Percentiles rank a stretch among this genome's conserved stretches.
phyloP scores from a whole-genome alignment of 2,329 filamentous ascomycete species.

The Tolypocladium tundrense region DNA sequence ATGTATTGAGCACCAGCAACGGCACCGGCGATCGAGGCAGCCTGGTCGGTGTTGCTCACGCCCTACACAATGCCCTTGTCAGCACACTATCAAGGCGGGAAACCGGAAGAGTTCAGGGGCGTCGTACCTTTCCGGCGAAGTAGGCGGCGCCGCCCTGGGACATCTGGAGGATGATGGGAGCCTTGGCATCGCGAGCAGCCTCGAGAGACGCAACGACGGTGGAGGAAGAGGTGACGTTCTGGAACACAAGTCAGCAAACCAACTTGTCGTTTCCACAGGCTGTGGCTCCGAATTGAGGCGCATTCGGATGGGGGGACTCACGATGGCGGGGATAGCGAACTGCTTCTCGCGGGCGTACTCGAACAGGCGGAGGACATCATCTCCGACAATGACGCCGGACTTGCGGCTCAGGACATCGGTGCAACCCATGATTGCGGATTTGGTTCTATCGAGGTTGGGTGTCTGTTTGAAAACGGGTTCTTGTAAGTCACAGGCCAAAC shows the following conservation, averaged over 20 bases:
- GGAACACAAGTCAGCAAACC: neutral
- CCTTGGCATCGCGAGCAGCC: constrained; percentile 84
- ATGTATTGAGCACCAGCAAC: constrained; percentile 90
- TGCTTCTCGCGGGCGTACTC: constrained; percentile 79
- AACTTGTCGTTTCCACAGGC: neutral
- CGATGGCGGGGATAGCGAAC: constrained; percentile 79
- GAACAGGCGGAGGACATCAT: constrained; percentile 59
- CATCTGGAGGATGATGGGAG: constrained; percentile 86
- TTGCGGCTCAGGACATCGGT: constrained; percentile 38
- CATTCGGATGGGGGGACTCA: constrained; percentile 12
- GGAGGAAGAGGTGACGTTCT: constrained; percentile 88
- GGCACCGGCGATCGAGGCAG: constrained; percentile 78
- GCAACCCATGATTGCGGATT: constrained; percentile 25
- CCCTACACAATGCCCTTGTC: constrained; percentile 33
- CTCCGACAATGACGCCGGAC: constrained; percentile 43
- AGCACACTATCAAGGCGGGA: neutral
- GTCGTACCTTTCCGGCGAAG: constrained; percentile 71
- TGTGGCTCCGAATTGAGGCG: neutral
- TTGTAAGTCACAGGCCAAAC: constrained; percentile 4
- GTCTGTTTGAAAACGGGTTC: neutral
- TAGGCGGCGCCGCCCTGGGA: constrained; percentile 90
- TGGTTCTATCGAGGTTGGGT: neutral
- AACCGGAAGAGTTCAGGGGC: neutral
- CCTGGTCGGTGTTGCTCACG: constrained; percentile 70
- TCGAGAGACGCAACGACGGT: constrained; percentile 71